Percentiles rank a stretch among this genome's conserved stretches.
Conservation (phyloP, 2,329 filamentous ascomycete species). For the Fusarium devonianum region DNA sequence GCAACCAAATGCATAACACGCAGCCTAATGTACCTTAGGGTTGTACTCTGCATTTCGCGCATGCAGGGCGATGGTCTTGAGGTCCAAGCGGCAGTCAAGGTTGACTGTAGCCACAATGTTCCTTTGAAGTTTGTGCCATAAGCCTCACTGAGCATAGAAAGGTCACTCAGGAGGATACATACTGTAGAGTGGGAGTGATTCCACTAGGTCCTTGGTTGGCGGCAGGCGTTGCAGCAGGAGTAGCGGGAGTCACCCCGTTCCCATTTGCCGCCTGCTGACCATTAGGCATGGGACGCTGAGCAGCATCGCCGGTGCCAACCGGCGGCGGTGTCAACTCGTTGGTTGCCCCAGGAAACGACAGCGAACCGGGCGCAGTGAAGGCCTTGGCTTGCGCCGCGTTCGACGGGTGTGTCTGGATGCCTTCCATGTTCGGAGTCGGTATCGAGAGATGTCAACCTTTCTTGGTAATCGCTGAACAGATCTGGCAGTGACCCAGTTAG, state of each 20-base stretch:
- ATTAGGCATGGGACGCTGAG: slow-evolving; percentile 49
- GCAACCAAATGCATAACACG: slow-evolving; percentile 6
- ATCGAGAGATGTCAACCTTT: slow-evolving; percentile 31
- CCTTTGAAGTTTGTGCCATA: slow-evolving; percentile 67
- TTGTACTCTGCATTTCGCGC: slow-evolving; percentile 99
- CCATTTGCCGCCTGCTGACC: slow-evolving; percentile 67
- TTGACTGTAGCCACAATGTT: slow-evolving; percentile 99
- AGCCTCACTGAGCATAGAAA: slow-evolving; percentile 56
- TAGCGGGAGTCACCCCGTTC: slow-evolving; percentile 85
- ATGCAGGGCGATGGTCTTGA: slow-evolving; percentile 98
- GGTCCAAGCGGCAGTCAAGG: slow-evolving; percentile 93
- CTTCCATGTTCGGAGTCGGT: slow-evolving; percentile 72
- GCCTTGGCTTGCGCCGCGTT: slow-evolving; percentile 94
- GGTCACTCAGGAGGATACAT: slow-evolving; percentile 68
- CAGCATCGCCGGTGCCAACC: slow-evolving; percentile 69
- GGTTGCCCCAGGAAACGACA: slow-evolving; percentile 88
- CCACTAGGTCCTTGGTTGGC: slow-evolving; percentile 84
- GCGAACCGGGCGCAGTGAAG: slow-evolving; percentile 89
- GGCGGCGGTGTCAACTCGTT: slow-evolving; percentile 81
- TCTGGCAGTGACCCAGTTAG: slow-evolving; percentile 44
- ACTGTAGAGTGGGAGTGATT: slow-evolving; percentile 94
- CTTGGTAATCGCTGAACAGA: slow-evolving; percentile 44
- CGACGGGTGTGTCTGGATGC: slow-evolving; percentile 88
- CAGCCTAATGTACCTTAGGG: slow-evolving; percentile 77
- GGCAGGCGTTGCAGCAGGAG: slow-evolving; percentile 90